These are phyloP conservation scores for Quercus lobata DNA, from an alignment of 331 rosid genomes.

Conservation along the genomic window DNA sequence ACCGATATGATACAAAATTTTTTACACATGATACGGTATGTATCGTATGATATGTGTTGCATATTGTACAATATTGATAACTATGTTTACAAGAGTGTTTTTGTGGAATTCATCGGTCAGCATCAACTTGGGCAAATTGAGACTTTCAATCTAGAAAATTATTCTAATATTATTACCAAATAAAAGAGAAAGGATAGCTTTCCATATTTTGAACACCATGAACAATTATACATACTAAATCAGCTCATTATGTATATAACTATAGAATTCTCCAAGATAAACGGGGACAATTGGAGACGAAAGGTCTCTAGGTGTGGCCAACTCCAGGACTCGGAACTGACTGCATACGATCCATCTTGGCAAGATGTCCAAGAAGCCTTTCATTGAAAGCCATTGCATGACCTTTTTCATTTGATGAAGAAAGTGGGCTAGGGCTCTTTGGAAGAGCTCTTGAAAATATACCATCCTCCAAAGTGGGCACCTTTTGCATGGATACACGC, in stretches of 20 bases:
- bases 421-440: background rate
- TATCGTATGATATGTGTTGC: no score
- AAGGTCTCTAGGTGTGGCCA: slow-evolving; percentile 22
- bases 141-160: background rate
- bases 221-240: background rate
- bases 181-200: background rate
- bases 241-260: no score
- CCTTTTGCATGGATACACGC: background rate
- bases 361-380: background rate
- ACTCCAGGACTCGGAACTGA: slow-evolving; percentile 44
- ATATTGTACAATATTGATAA: no score
- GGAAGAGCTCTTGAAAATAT: background rate
- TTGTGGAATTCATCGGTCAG: background rate
- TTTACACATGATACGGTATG: no score
- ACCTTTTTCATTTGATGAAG: background rate
- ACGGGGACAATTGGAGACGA: background rate
- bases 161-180: background rate
- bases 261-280: background rate
- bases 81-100: background rate
- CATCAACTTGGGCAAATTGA: background rate
- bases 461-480: slow-evolving; percentile 13
- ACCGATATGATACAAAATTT: no score
- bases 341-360: background rate
- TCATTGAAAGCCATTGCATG: background rate
- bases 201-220: background rate